Percentiles rank a stretch among this genome's conserved stretches.
These are phyloP conservation scores for Oryza brachyantha DNA, from an alignment of 176 grass and related monocot species.

Conservation along the genomic window DNA sequence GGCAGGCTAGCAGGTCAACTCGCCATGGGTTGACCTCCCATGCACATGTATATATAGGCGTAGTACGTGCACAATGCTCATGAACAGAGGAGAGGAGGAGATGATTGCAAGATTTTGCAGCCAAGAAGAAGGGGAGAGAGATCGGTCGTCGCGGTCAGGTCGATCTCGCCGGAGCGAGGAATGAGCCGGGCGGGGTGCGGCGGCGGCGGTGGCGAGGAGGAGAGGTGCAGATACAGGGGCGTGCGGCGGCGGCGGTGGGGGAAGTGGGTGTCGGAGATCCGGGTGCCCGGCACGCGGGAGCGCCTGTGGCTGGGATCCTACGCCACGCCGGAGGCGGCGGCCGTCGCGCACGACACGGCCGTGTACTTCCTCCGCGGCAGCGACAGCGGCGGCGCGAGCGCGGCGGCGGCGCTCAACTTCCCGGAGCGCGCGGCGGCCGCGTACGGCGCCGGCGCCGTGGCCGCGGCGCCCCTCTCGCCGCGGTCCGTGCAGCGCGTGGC, in stretches of 20 bases:
- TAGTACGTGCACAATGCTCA: neutral
- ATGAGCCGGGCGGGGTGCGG: constrained; percentile 18
- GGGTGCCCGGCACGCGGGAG: constrained; percentile 60
- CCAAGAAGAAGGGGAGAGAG: neutral
- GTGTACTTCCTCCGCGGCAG: constrained; percentile 74
- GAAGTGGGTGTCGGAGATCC: constrained; percentile 98
- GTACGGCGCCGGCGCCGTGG: neutral
- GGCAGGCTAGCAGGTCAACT: neutral
- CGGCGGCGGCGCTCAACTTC: constrained; percentile 64
- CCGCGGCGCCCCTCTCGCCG: constrained; percentile 38
- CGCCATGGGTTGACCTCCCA: neutral
- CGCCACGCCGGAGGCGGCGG: constrained; percentile 59
- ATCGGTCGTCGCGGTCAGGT: neutral
- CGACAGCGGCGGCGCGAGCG: neutral
- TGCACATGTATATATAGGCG: neutral
- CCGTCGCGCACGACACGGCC: constrained; percentile 72
- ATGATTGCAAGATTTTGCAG: no score
- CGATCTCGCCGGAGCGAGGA: neutral
- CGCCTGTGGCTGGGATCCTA: constrained; percentile 77
- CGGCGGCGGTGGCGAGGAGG: neutral
- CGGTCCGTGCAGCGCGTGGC: constrained; percentile 72
- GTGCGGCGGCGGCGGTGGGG: constrained; percentile 84
- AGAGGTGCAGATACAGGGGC: constrained; percentile 64
- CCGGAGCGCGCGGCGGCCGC: constrained; percentile 47
- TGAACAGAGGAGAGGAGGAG: no score